These are phyloP conservation scores for Lachancea lanzarotensis DNA, from an alignment of 805 yeast genomes.

Conservation along the genomic window DNA sequence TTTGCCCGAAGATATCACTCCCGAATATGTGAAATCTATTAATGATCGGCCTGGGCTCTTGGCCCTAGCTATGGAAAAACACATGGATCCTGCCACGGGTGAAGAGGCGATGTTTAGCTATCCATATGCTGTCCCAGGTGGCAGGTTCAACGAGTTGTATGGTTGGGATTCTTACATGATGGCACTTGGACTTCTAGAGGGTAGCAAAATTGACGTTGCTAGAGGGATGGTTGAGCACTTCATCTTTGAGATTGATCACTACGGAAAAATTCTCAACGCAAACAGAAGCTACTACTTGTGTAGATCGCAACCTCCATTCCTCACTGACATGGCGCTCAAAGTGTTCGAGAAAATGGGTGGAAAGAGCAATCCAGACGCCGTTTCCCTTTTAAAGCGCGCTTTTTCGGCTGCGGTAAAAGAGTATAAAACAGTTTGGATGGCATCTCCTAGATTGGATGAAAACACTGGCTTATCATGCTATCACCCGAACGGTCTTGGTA, in stretches of 20 bases:
- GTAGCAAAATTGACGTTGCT: constrained; percentile 62
- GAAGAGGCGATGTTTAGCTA: constrained; percentile 50
- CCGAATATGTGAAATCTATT: constrained; percentile 68
- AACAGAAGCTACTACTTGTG: constrained; percentile 86
- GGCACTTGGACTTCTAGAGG: constrained; percentile 70
- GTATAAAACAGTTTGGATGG: constrained; percentile 73
- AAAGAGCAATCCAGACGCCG: constrained; percentile 41
- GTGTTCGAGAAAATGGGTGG: constrained; percentile 56
- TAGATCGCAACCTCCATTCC: constrained; percentile 93
- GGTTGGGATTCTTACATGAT: constrained; percentile 99
- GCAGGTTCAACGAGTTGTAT: constrained; percentile 90
- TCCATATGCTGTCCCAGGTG: constrained; percentile 96
- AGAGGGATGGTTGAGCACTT: constrained; percentile 89
- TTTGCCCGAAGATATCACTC: constrained; percentile 67
- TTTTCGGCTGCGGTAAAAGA: constrained; percentile 78
- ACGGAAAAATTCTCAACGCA: constrained; percentile 91
- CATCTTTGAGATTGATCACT: constrained; percentile 80
- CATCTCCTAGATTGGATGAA: constrained; percentile 64
- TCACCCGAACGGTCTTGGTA: constrained; percentile 85
- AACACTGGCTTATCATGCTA: constrained; percentile 79
- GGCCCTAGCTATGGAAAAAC: constrained; percentile 64
- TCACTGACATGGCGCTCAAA: constrained; percentile 83
- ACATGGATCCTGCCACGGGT: constrained; percentile 44
- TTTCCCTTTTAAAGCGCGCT: constrained; percentile 59
- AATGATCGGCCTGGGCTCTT: constrained; percentile 81